Evolutionary conservation across 129 eudicot genomes (phyloP).

Genomic region (sunflower (Helianthus annuus)): HanXRQr2.0-SUNRISE NC_035449.2:143569725-143570224

Average conservation of each 20-base stretch:
- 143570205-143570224: slow-evolving; percentile 43
- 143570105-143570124: slow-evolving; percentile 83
- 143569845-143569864: slow-evolving; percentile 57
- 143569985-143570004: slow-evolving; percentile 64
- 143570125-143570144: slow-evolving; percentile 67
- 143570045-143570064: slow-evolving; percentile 90
- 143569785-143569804: slow-evolving; percentile 98
- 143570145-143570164: slow-evolving; percentile 10
- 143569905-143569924: not conserved
- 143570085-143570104: slow-evolving; percentile 64
- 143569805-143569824: slow-evolving; percentile 87
- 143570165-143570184: not conserved
- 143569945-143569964: not conserved
- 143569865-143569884: slow-evolving; percentile 63
- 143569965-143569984: slow-evolving; percentile 62
- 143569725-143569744: slow-evolving; percentile 70
- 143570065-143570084: slow-evolving; percentile 94
- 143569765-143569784: slow-evolving; percentile 85
- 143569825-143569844: slow-evolving; percentile 73
- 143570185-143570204: not conserved
- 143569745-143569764: slow-evolving; percentile 83
- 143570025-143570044: slow-evolving; percentile 67
- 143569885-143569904: not conserved
- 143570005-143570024: slow-evolving; percentile 68
- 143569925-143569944: not conserved